Base-by-base conservation (phyloP, 805 yeast genomes). In the Lipomyces spencermartinsiae region DNA sequence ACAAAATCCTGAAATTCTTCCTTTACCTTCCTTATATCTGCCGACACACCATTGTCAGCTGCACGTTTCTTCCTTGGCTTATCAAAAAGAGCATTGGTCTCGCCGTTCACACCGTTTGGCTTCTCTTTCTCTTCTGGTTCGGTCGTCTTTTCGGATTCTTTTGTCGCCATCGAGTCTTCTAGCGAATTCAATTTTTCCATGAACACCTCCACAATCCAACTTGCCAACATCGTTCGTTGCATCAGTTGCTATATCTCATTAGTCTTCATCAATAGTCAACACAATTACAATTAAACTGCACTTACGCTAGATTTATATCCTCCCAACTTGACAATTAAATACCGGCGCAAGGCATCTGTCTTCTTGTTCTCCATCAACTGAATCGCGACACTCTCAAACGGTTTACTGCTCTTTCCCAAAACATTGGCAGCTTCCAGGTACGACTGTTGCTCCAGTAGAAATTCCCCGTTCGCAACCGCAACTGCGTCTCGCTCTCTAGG, bases 311-410 rank as follows among this genome's bases (percentile, higher is more conserved):
- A 62, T 22, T 68, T 69, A 22, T 67, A 67, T 16, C 62, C 58
- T 4, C 60, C 71, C 33, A 89, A 75, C 69, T 86, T 87, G 2
- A 77, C 74, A 0, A 74, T 69, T 19, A 89, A 75, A 73, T 84
- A 87, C n/a, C 76, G 76, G 62, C 84, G 76, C 51, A 89, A 74
- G 0, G 88, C 83, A 4, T 81, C 80, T 7, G 75, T 73, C 43
- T 83, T 76, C 9, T 81, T 76, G 1, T 73, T 66, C 4, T 86
- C 84, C 70, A 89, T 73, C 56, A 89, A 82, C 55, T 77, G 81
- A 51, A 92, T 77, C 1, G 94, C 87, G 5, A 89, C 84, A 12
- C 86, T 83, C 71, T 92, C 97, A 75, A 92, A 84, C 0, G 92
- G 87, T 63, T 84, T 87, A 7, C 86, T 80, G 69, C 91, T 88